These are phyloP conservation scores for Pythium brachiatum DNA, from an alignment of 352 stramenopile genomes.

Conservation along the genomic window DNA sequence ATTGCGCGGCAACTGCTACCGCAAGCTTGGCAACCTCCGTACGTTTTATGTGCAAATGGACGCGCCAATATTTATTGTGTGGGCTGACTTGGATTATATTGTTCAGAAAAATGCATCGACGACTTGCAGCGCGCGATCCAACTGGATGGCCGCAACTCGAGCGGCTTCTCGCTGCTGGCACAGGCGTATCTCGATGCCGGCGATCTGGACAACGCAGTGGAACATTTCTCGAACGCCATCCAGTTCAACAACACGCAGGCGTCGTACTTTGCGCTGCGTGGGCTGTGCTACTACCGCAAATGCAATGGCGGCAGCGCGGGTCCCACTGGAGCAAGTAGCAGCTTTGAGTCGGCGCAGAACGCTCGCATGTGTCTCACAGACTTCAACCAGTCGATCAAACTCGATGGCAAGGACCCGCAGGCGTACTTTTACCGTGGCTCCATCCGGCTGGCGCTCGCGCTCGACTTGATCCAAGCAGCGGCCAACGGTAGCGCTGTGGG, in stretches of 20 bases:
- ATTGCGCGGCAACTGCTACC: slow-evolving; percentile 62
- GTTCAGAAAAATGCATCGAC: slow-evolving; percentile 58
- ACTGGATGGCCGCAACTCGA: slow-evolving; percentile 63
- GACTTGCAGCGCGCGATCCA: slow-evolving; percentile 70
- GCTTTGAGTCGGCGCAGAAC: slow-evolving; percentile 25
- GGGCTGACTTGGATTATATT: not conserved
- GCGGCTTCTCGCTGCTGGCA: slow-evolving; percentile 54
- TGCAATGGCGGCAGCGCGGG: slow-evolving; percentile 3
- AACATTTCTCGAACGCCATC: slow-evolving; percentile 61
- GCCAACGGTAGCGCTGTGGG: not conserved
- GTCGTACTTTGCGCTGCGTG: slow-evolving; percentile 62
- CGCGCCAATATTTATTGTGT: not conserved
- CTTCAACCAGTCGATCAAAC: slow-evolving; percentile 70
- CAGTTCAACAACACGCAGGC: slow-evolving; percentile 59
- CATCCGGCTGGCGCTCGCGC: slow-evolving; percentile 54
- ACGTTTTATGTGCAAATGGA: slow-evolving; percentile 8
- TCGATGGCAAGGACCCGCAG: slow-evolving; percentile 70
- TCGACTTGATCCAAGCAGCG: slow-evolving; percentile 35
- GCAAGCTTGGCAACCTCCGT: slow-evolving; percentile 51
- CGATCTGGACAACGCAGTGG: slow-evolving; percentile 54
- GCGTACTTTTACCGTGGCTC: slow-evolving; percentile 78
- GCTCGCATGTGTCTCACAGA: slow-evolving; percentile 60
- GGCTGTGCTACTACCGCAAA: slow-evolving; percentile 71
- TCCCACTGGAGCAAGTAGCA: not conserved
- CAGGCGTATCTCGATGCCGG: slow-evolving; percentile 61